These are phyloP conservation scores for Saccharomycopsis selenospora DNA, from an alignment of 805 yeast species.

Conservation along the genomic window DNA sequence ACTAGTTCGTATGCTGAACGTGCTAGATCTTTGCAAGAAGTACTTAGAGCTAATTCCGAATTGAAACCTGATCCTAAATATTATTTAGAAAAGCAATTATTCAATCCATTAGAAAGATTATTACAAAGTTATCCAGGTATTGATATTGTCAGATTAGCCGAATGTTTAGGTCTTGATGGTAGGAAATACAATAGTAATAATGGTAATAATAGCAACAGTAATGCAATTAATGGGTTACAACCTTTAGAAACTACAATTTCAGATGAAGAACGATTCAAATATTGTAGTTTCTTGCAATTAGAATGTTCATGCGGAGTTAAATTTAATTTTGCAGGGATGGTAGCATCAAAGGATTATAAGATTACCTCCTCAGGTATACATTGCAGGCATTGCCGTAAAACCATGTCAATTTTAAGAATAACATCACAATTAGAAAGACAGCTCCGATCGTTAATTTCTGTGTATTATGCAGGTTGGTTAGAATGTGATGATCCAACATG, in stretches of 20 bases:
- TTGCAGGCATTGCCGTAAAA: constrained; percentile 54
- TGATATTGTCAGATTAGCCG: constrained; percentile 72
- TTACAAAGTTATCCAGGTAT: constrained; percentile 81
- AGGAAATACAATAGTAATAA: constrained; percentile 44
- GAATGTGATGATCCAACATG: constrained; percentile 82
- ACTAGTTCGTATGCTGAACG: constrained; percentile 55
- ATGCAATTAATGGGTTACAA: constrained; percentile 38
- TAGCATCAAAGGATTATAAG: constrained; percentile 51
- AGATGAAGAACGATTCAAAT: constrained; percentile 76
- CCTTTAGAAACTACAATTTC: constrained; percentile 78
- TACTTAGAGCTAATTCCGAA: constrained; percentile 42
- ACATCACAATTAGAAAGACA: constrained; percentile 69
- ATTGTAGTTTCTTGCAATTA: constrained; percentile 47
- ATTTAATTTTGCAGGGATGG: constrained; percentile 71
- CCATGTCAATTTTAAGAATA: constrained; percentile 46
- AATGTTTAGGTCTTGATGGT: constrained; percentile 70
- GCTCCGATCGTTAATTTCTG: constrained; percentile 60
- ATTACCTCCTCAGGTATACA: constrained; percentile 62
- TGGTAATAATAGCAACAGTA: constrained; percentile 24
- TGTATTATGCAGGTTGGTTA: constrained; percentile 83
- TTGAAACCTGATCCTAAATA: constrained; percentile 67
- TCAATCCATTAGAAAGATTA: constrained; percentile 85
- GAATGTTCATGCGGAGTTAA: constrained; percentile 54
- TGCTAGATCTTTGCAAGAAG: constrained; percentile 76
- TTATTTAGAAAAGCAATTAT: constrained; percentile 81